A percentile compares a stretch with the other conserved stretches of the same genome.
Conservation (phyloP, 441 rosid species). For the Syzygium malaccense region DNA sequence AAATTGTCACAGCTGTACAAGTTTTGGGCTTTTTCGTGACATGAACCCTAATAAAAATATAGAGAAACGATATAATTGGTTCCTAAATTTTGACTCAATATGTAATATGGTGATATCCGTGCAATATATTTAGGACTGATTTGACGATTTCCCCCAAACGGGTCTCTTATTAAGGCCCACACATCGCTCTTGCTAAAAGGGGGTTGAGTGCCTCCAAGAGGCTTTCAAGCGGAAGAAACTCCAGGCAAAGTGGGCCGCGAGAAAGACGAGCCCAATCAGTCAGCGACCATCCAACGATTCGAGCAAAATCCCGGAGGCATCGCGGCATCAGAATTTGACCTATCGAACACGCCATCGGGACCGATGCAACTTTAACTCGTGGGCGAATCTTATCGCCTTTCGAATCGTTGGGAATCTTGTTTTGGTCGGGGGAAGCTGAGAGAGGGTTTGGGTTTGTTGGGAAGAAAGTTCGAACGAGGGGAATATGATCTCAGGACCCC, state of each 20-base stretch:
- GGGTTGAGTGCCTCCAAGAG: neutral
- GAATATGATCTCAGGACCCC: neutral
- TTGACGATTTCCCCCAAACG: accelerated
- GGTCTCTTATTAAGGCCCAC: neutral
- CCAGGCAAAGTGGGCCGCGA: neutral
- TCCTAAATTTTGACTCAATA: no score
- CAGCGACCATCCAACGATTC: neutral
- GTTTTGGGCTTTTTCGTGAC: no score
- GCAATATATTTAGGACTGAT: accelerated
- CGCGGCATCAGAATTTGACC: neutral
- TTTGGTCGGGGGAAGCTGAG: neutral
- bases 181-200: neutral
- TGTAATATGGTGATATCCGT: no score
- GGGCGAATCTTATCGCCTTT: neutral
- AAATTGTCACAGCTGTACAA: no score
- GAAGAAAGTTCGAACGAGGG: neutral
- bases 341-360: neutral
- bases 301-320: neutral
- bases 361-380: neutral
- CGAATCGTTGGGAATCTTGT: neutral
- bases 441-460: neutral
- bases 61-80: no score
- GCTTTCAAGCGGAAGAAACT: no score
- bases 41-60: no score
- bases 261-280: neutral